These are phyloP conservation scores for Colletotrichum falcatum DNA, from an alignment of 2,329 filamentous ascomycete genomes.

Conservation along the genomic window DNA sequence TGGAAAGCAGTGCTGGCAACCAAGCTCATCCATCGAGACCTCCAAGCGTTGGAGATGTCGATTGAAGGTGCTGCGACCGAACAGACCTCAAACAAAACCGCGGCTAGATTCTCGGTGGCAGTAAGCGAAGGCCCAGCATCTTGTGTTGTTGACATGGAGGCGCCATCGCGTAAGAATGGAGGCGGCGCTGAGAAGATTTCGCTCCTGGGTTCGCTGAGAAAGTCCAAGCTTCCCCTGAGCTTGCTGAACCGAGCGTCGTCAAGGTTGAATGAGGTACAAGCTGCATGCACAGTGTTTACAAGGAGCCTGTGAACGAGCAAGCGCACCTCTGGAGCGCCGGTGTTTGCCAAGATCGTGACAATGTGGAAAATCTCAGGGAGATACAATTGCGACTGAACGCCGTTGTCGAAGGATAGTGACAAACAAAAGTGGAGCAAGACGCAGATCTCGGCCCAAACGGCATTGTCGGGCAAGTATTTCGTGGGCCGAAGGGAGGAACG, in stretches of 20 bases:
- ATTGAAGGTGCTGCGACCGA: slow-evolving; percentile 72
- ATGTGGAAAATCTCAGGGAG: slow-evolving; percentile 78
- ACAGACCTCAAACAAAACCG: slow-evolving; percentile 73
- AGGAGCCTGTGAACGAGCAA: slow-evolving; percentile 72
- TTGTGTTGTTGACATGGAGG: slow-evolving; percentile 65
- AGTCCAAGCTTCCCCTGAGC: slow-evolving; percentile 66
- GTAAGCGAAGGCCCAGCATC: slow-evolving; percentile 64
- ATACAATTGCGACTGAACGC: slow-evolving; percentile 75
- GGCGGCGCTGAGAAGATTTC: slow-evolving; percentile 67
- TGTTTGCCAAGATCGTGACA: slow-evolving; percentile 78
- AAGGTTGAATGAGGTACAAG: slow-evolving; percentile 73
- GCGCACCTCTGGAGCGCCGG: slow-evolving; percentile 68
- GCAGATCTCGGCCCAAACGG: slow-evolving; percentile 77
- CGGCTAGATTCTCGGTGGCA: slow-evolving; percentile 71
- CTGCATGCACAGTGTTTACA: slow-evolving; percentile 75
- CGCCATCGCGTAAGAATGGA: slow-evolving; percentile 61
- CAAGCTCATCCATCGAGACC: slow-evolving; percentile 79
- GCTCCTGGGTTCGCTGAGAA: slow-evolving; percentile 69
- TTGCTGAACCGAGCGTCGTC: slow-evolving; percentile 70
- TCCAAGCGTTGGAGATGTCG: slow-evolving; percentile 76
- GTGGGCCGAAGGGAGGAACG: slow-evolving; percentile 76
- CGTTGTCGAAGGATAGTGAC: slow-evolving; percentile 75
- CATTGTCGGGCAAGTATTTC: slow-evolving; percentile 72
- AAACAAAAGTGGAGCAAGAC: slow-evolving; percentile 75
- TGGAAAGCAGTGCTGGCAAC: slow-evolving; percentile 80